Evolutionary conservation across 169 alveolate species (phyloP).

Genomic region (Plasmodium berghei): DNA sequence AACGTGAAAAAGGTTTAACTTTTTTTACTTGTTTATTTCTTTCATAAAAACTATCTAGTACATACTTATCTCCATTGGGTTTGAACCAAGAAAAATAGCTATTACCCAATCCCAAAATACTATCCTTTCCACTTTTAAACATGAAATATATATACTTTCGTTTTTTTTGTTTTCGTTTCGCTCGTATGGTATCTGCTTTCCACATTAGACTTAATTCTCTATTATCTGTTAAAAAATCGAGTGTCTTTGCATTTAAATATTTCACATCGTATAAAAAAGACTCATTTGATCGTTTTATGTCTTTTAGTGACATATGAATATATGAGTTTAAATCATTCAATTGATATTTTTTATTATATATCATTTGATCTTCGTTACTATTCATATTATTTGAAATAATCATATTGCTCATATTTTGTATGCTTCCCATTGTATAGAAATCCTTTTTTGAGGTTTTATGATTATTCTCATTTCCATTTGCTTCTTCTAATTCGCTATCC

Average conservation of each 20-base stretch:
- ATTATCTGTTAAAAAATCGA: slow-evolving; percentile 8
- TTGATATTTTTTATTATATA: not conserved
- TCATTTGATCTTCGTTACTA: too few relatives aligned
- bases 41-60: slow-evolving; percentile 51
- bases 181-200: not conserved
- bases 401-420: not conserved
- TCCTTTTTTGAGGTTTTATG: not conserved
- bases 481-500: not conserved
- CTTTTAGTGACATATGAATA: not conserved
- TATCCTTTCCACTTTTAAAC: not conserved
- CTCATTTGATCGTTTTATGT: not conserved
- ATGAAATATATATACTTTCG: slow-evolving; percentile 18
- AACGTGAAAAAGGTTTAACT: slow-evolving; percentile 18
- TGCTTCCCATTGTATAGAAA: not conserved
- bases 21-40: slow-evolving; percentile 47
- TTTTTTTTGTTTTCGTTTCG: slow-evolving; percentile 2
- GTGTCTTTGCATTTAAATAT: slow-evolving; percentile 18
- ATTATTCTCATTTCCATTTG: not conserved
- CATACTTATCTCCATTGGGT: slow-evolving; percentile 24
- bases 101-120: not conserved
- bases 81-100: slow-evolving; percentile 21
- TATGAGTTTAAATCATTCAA: not conserved
- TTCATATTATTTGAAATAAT: not conserved
- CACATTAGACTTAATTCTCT: too few relatives aligned
- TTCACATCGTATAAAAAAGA: slow-evolving; percentile 24